Evolutionary conservation across 306 rosid genomes (phyloP).

Genomic region (Pyrus bretschneideri): DNA sequence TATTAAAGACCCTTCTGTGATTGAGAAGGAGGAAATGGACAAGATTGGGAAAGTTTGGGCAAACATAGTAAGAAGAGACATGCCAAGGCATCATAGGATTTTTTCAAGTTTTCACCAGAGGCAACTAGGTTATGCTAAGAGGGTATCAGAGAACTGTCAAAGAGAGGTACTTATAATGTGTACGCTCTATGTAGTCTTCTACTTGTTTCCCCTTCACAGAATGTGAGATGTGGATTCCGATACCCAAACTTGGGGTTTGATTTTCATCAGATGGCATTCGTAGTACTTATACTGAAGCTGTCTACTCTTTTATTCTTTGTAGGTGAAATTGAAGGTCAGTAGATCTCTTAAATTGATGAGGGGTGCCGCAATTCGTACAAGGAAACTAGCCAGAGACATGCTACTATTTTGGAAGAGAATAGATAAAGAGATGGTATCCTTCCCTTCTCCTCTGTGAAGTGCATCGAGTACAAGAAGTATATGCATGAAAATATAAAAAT

Average conservation of each 20-base stretch:
- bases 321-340: slow-evolving; percentile 85
- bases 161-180: slow-evolving; percentile 68
- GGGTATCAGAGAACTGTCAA: slow-evolving; percentile 87
- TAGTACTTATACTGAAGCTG: slow-evolving; percentile 19
- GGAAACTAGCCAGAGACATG: slow-evolving; percentile 91
- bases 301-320: slow-evolving; percentile 14
- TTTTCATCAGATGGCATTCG: slow-evolving; percentile 2
- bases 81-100: slow-evolving; percentile 77
- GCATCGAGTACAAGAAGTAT: not conserved
- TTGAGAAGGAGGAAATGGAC: slow-evolving; percentile 88
- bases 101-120: slow-evolving; percentile 72
- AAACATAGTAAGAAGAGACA: slow-evolving; percentile 80
- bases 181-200: not conserved
- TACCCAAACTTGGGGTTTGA: slow-evolving; percentile 6
- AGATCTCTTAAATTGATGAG: slow-evolving; percentile 78
- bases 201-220: not conserved
- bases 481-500: not conserved
- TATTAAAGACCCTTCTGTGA: slow-evolving; percentile 67
- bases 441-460: slow-evolving; percentile 14
- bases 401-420: slow-evolving; percentile 88
- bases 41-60: slow-evolving; percentile 80
- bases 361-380: slow-evolving; percentile 77
- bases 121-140: slow-evolving; percentile 90
- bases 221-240: slow-evolving; percentile 14
- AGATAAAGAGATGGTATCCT: slow-evolving; percentile 87